Percentiles rank a stretch among this genome's conserved stretches.
These are phyloP conservation scores for Rhodomyrtus tomentosa DNA, from an alignment of 345 rosid species.

Conservation along the genomic window DNA sequence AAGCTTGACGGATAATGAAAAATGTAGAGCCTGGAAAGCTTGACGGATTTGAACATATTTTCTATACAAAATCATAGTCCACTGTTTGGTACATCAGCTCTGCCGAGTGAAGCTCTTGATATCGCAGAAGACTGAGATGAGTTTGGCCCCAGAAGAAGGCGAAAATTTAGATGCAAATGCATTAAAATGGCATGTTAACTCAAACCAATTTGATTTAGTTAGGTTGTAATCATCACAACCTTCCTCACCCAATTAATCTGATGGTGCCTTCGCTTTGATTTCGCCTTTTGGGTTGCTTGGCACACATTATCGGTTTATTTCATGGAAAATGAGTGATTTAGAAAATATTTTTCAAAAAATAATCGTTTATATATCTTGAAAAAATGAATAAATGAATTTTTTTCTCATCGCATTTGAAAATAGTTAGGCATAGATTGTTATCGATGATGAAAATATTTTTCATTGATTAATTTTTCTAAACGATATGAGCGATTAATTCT, in stretches of 20 bases:
- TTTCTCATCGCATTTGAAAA: too few species aligned
- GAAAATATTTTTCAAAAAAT: too few species aligned
- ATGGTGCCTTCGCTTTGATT: too few species aligned
- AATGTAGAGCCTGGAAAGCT: background rate
- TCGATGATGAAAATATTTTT: too few species aligned
- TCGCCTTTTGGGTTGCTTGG: too few species aligned
- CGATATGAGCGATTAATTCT: too few species aligned
- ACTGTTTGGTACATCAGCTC: conserved; percentile 3
- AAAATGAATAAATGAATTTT: too few species aligned
- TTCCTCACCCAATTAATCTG: conserved; percentile 7
- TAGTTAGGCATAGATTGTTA: too few species aligned
- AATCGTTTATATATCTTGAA: too few species aligned
- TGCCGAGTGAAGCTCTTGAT: background rate
- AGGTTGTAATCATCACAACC: conserved; percentile 10
- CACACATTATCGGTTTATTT: too few species aligned
- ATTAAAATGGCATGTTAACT: background rate
- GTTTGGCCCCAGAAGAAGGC: background rate
- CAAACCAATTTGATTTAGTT: background rate
- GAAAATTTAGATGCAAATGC: conserved; percentile 1
- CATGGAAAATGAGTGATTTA: too few species aligned
- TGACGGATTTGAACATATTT: background rate
- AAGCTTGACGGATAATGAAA: background rate
- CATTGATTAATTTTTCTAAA: too few species aligned
- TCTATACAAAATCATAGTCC: conserved; percentile 8
- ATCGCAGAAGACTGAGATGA: conserved; percentile 6